Evolutionary conservation across 495 filamentous ascomycete species (phyloP).

Genomic region (Penicillium parvum): DNA sequence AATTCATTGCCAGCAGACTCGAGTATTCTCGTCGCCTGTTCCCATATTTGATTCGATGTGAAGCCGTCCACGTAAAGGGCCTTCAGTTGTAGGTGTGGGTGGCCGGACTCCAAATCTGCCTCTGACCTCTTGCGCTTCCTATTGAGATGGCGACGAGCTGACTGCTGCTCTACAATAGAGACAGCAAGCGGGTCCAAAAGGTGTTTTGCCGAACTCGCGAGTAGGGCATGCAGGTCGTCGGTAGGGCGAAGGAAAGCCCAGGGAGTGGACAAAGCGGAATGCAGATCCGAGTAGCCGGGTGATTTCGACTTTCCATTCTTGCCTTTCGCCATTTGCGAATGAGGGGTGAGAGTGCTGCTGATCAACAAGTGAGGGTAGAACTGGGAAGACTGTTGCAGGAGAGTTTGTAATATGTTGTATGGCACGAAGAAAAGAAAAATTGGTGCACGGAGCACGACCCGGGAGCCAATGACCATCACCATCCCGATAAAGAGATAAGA

Average conservation of each 20-base stretch:
- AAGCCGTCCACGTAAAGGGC: conserved; percentile 86
- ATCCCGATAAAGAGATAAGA: too few relatives aligned
- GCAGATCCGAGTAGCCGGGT: conserved; percentile 9
- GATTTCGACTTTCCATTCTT: conserved; percentile 5
- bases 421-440: conserved; percentile 19
- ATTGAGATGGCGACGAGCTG: conserved; percentile 48
- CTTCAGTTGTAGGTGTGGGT: conserved; percentile 59
- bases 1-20: conserved; percentile 33
- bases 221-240: conserved; percentile 54
- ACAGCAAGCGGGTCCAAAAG: conserved; percentile 72
- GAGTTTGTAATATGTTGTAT: not conserved
- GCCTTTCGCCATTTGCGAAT: conserved; percentile 21
- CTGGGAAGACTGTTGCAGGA: not conserved
- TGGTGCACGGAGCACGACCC: conserved; percentile 15
- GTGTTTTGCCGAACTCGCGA: conserved; percentile 66
- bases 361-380: not conserved
- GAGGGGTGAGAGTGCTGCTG: not conserved
- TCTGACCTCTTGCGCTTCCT: conserved; percentile 66
- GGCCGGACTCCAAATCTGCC: conserved; percentile 30
- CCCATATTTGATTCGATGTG: conserved; percentile 85
- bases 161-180: conserved; percentile 62
- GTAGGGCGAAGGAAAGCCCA: conserved; percentile 67
- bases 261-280: conserved; percentile 27
- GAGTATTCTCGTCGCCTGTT: conserved; percentile 76
- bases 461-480: conserved; percentile 15